phyloP scores from a whole-genome alignment of 1,284 basidiomycete genomes.

The Phellinidium pouzarii region DNA sequence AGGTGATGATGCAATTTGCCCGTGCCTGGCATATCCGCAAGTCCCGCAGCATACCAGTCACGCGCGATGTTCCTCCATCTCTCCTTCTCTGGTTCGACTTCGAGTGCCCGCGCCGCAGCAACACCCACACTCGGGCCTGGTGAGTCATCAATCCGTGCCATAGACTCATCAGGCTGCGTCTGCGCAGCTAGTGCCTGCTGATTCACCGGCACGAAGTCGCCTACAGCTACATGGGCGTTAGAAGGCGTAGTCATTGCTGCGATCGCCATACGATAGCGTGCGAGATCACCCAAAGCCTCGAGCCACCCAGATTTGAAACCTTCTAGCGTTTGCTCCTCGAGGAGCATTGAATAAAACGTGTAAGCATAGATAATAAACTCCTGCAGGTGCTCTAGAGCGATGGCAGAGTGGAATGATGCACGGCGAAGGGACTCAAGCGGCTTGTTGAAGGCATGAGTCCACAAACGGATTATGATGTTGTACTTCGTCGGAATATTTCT shows the following conservation, averaged over 20 bases:
- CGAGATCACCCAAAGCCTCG: conserved; percentile 93
- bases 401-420: conserved; percentile 57
- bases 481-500: conserved; percentile 89
- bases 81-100: conserved; percentile 87
- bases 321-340: conserved; percentile 74
- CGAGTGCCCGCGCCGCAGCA: conserved; percentile 80
- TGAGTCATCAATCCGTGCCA: conserved; percentile 57
- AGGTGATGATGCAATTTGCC: conserved; percentile 93
- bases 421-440: conserved; percentile 86
- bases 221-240: conserved; percentile 21
- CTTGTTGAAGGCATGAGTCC: conserved; percentile 88
- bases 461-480: conserved; percentile 90
- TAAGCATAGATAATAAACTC: conserved; percentile 96
- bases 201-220: conserved; percentile 41
- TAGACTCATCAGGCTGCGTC: conserved; percentile 37
- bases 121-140: conserved; percentile 78
- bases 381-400: conserved; percentile 72
- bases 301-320: conserved; percentile 84
- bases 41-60: conserved; percentile 89
- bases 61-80: conserved; percentile 85
- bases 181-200: conserved; percentile 35
- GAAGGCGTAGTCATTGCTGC: conserved; percentile 48
- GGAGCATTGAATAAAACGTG: conserved; percentile 84
- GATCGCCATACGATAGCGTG: conserved; percentile 93
- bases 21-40: conserved; percentile 84